Evolutionary conservation across 2,329 filamentous ascomycete genomes (phyloP).

Genomic region (Paradendryphiella salina): DNA sequence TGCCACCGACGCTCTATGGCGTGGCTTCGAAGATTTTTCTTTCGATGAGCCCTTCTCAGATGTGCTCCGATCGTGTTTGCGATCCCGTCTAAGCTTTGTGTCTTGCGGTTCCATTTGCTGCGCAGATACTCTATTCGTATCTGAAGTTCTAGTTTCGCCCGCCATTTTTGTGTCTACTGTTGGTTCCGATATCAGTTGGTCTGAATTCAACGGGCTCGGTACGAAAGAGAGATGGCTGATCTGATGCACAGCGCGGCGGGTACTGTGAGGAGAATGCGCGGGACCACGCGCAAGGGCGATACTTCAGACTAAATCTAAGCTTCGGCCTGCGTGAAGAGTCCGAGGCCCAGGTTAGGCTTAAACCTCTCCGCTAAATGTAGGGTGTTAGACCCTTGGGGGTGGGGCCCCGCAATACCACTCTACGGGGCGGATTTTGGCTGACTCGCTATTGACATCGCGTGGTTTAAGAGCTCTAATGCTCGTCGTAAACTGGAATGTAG

Average conservation of each 20-base stretch:
- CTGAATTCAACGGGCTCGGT: not conserved
- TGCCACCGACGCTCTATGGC: slow-evolving; percentile 57
- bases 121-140: slow-evolving; percentile 18
- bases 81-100: slow-evolving; percentile 17
- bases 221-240: not conserved
- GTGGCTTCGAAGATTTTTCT: slow-evolving; percentile 36
- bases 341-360: slow-evolving; percentile 18
- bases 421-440: slow-evolving; percentile 3
- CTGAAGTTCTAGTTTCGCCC: slow-evolving; percentile 13
- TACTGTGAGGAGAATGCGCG: slow-evolving; percentile 10
- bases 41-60: slow-evolving; percentile 19
- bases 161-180: slow-evolving; percentile 12
- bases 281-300: slow-evolving; percentile 9
- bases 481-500: not conserved
- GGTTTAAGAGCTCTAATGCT: not conserved
- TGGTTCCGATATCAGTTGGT: not conserved
- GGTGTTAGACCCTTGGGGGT: slow-evolving; percentile 21
- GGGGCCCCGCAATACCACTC: slow-evolving; percentile 37
- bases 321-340: slow-evolving; percentile 9
- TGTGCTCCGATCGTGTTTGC: slow-evolving; percentile 15
- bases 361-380: slow-evolving; percentile 19
- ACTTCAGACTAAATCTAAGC: slow-evolving; percentile 20
- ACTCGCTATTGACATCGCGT: not conserved
- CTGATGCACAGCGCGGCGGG: not conserved
- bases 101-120: slow-evolving; percentile 23